These are phyloP conservation scores for Amphicarpaea edgeworthii DNA, from an alignment of 306 rosid species.

Conservation along the genomic window DNA sequence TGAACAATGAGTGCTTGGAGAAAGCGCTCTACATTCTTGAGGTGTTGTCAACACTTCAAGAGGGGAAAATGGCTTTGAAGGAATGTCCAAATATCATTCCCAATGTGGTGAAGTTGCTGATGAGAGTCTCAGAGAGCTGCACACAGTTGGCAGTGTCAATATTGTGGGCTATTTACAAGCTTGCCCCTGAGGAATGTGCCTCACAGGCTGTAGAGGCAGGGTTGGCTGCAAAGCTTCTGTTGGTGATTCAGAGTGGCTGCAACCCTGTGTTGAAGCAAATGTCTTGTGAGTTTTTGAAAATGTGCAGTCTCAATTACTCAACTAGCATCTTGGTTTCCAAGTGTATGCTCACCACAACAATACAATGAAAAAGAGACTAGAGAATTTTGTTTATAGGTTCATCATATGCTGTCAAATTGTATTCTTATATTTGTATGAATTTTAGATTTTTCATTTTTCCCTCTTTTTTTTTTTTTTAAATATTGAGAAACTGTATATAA, in stretches of 20 bases:
- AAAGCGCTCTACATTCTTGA: constrained; percentile 65
- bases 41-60: constrained; percentile 60
- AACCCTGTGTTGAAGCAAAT: constrained; percentile 70
- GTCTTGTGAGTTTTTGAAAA: constrained; percentile 75
- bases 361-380: constrained; percentile 58
- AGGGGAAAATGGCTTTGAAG: constrained; percentile 73
- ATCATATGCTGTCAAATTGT: constrained; percentile 23
- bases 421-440: constrained; percentile 45
- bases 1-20: constrained; percentile 67
- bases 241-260: constrained; percentile 89
- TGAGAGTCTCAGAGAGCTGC: constrained; percentile 85
- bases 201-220: constrained; percentile 78
- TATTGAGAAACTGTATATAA: constrained; percentile 33
- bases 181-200: constrained; percentile 80
- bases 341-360: constrained; percentile 83
- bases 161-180: constrained; percentile 74
- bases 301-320: constrained; percentile 79
- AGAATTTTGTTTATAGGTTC: constrained; percentile 48
- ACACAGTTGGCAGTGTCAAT: constrained; percentile 71
- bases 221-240: constrained; percentile 75
- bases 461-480: neutral
- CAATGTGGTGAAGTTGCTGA: constrained; percentile 63
- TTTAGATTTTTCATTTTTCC: neutral
- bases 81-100: constrained; percentile 70
- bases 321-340: constrained; percentile 71